phyloP scores from a whole-genome alignment of 2,329 filamentous ascomycete species.

The Cryphonectria parasitica region DNA sequence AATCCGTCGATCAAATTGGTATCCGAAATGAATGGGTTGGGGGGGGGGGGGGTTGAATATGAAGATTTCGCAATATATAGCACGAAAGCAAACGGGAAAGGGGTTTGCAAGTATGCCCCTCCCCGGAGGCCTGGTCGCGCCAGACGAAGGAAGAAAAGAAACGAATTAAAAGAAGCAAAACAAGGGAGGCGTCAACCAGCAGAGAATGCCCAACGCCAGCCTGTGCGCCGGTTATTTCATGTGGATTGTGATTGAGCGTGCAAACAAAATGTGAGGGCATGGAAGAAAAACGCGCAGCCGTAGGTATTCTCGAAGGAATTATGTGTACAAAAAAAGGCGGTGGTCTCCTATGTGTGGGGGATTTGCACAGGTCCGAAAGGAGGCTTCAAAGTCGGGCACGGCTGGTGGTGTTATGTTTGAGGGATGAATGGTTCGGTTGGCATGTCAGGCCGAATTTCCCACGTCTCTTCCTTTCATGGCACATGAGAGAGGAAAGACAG shows the following conservation, averaged over 20 bases:
- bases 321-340: constrained; percentile 17
- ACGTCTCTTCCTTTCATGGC: background rate
- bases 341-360: background rate
- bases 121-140: constrained; percentile 10
- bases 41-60: background rate
- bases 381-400: constrained; percentile 1
- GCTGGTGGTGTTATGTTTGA: background rate
- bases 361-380: constrained; percentile 19
- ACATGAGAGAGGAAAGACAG: background rate
- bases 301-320: background rate
- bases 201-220: constrained; percentile 25
- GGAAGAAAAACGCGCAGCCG: constrained; percentile 5
- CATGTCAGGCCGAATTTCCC: background rate
- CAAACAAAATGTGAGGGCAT: background rate
- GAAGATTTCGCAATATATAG: constrained; percentile 5
- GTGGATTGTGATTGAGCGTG: constrained; percentile 2
- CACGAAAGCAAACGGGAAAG: constrained; percentile 15
- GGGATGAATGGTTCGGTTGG: too few species aligned
- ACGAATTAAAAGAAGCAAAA: constrained; percentile 3
- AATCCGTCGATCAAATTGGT: constrained; percentile 23
- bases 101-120: background rate
- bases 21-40: constrained; percentile 20
- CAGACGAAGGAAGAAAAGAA: constrained; percentile 16
- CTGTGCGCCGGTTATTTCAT: constrained; percentile 24
- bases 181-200: constrained; percentile 14